Base-by-base conservation (phyloP, 192 early-diverging fungal genomes). In the Fimicolochytrium jonesii region DNA sequence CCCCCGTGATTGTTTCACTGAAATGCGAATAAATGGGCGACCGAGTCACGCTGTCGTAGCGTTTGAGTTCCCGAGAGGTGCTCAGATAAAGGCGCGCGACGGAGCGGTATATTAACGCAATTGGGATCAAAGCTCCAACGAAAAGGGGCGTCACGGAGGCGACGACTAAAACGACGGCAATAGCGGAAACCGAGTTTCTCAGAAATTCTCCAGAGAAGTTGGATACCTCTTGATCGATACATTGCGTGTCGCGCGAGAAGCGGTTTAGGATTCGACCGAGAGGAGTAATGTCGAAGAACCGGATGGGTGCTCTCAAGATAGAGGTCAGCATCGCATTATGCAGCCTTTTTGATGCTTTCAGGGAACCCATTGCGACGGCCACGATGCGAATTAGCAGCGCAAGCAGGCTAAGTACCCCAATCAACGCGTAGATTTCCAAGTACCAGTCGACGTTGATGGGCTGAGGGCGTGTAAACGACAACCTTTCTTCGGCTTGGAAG, bases 171-270 rank as follows among this genome's bases (percentile, higher is more conserved):
- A 72, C 11, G 1, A 63, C 53, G 2, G 50, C 49, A 17, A 65
- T n/a, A 1, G 29, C 30, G 32, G 35, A 15, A 30, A 71, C 56
- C 31, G 52, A 36, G 9, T 56, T 6, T 15, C 26, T 41, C 26
- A 73, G 6, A 56, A 67, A 67, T 1, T 53, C 46, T 0, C 26
- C 35, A 18, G 23, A 6, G 36, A n/a, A n/a, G 48, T 32, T 10
- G 6, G 36, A 42, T 1, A 84, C 18, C 71, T 63, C 10, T 82
- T 51, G 41, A 85, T 82, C 56, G 26, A 64, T 29, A 9, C 18
- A 23, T 11, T 15, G n/a, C 43, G 95, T 82, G 71, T 97, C 92
- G n/a, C 88, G 87, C 29, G 88, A 88, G 64, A 96, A 96, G 36
- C 93, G 75, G 72, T 92, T 95, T 68, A 87, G 33, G 35, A 89